Base-by-base conservation (phyloP, 495 filamentous ascomycete species). In the Aspergillus saccharolyticus region DNA sequence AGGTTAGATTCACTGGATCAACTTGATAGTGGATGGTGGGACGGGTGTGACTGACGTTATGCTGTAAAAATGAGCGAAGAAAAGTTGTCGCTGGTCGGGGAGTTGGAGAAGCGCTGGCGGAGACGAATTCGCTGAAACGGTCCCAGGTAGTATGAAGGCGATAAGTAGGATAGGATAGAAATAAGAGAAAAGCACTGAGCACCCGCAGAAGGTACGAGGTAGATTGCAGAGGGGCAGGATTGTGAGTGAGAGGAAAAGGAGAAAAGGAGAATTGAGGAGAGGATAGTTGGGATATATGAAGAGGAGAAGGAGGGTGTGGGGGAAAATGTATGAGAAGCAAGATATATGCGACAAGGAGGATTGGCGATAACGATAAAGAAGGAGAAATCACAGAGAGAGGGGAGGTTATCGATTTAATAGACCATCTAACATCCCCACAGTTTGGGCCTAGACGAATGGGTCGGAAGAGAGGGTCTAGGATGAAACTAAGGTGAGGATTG, bases 371-470 rank as follows among this genome's bases (percentile, higher is more conserved):
- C 46, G 55, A 57, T 50, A 57, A 55, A 54, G 55, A 56, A 18
- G 19, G 52, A 55, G 44, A 52, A 50, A 49, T 42, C 43, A 56
- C 21, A 19, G 21, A 54, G 52, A 24, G 24, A 18, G 45, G 39
- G 42, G 33, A 44, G 43, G 47, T 50, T 51, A 55, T 60, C 18
- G 48, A 56, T 60, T 55, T 52, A 58, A 53, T 39, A 43, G 55
- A 28, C 42, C 47, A 50, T 50, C 47, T n/a, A 50, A 22, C 47
- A 50, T 59, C 56, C 47, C 56, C 56, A 59, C 56, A 59, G 56
- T 52, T 47, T 39, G 33, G 47, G 39, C 46, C 52, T 54, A 33
- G 50, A 49, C 51, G 46, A 53, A 56, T 56, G 44, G 25, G 50
- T 25, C 55, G 44, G 52, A 44, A 42, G 50, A 45, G 50, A 42